Percentiles rank a stretch among this genome's conserved stretches.
phyloP scores from a whole-genome alignment of 1,139 yeast genomes.

The Blastobotrys apis region DNA sequence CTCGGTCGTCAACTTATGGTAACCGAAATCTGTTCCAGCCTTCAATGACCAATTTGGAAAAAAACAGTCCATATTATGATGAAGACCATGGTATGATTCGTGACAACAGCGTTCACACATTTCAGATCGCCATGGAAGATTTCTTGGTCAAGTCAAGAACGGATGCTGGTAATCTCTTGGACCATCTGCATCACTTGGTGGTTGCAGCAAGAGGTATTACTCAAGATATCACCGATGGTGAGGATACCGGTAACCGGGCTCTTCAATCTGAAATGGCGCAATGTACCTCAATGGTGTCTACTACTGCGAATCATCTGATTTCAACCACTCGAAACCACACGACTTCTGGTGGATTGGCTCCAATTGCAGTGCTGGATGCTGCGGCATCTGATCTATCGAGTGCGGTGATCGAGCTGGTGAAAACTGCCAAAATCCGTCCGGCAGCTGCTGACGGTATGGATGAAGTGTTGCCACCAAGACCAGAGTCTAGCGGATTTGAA shows the following conservation, averaged over 20 bases:
- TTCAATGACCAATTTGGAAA: conserved; percentile 20
- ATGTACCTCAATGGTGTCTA: conserved; percentile 46
- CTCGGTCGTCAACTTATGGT: conserved; percentile 30
- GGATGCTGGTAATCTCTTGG: conserved; percentile 27
- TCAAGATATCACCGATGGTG: conserved; percentile 38
- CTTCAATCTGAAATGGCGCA: conserved; percentile 30
- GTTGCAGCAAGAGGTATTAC: conserved; percentile 37
- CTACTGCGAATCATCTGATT: conserved; percentile 70
- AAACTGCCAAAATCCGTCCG: conserved; percentile 47
- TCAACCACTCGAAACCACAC: conserved; percentile 78
- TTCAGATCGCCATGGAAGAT: conserved; percentile 35
- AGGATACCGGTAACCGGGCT: conserved; percentile 14
- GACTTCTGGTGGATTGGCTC: conserved; percentile 58
- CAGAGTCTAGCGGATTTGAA: conserved; percentile 11
- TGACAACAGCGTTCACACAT: conserved; percentile 28
- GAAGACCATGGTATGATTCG: conserved; percentile 26
- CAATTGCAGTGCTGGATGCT: conserved; percentile 69
- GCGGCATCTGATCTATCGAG: conserved; percentile 74
- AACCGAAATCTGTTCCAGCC: conserved; percentile 20
- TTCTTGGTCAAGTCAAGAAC: conserved; percentile 30
- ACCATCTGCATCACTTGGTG: conserved; percentile 34
- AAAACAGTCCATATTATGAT: conserved; percentile 24
- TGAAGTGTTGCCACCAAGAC: conserved; percentile 12
- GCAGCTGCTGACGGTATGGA: conserved; percentile 12
- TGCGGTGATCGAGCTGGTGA: conserved; percentile 66